These are phyloP conservation scores for Candida quercuum DNA, from an alignment of 805 yeast species.

Conservation along the genomic window DNA sequence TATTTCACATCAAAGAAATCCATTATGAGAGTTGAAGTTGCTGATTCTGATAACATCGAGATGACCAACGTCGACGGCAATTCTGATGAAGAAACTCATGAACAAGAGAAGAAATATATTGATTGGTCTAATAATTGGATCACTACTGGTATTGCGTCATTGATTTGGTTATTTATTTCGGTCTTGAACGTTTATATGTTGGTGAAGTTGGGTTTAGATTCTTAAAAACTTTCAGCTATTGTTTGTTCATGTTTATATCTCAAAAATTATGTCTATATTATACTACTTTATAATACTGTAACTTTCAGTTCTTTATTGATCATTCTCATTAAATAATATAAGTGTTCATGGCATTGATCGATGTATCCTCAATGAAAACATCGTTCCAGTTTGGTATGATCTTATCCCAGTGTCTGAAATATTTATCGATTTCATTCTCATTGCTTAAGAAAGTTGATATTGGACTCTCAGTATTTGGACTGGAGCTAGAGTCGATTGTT, in stretches of 20 bases:
- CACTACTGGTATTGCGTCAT: slow-evolving; percentile 43
- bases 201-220: slow-evolving; percentile 34
- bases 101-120: slow-evolving; percentile 16
- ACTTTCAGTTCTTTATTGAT: background rate
- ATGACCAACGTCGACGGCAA: background rate
- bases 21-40: slow-evolving; percentile 57
- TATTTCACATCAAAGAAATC: slow-evolving; percentile 69
- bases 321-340: too few species aligned
- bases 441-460: background rate
- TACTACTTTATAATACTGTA: background rate
- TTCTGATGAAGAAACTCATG: slow-evolving; percentile 12
- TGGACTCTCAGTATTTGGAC: background rate
- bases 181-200: slow-evolving; percentile 65
- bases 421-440: slow-evolving; percentile 9
- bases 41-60: slow-evolving; percentile 5
- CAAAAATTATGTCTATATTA: too few species aligned
- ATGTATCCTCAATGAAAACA: slow-evolving; percentile 7
- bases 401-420: slow-evolving; percentile 13
- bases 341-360: background rate
- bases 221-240: too few species aligned
- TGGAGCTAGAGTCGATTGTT: background rate
- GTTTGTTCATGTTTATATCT: too few species aligned
- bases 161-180: slow-evolving; percentile 68
- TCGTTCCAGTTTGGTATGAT: slow-evolving; percentile 16
- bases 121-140: slow-evolving; percentile 62